These are phyloP conservation scores for Hibiscus tridactylites DNA, from an alignment of 345 rosid species.

Conservation along the genomic window DNA sequence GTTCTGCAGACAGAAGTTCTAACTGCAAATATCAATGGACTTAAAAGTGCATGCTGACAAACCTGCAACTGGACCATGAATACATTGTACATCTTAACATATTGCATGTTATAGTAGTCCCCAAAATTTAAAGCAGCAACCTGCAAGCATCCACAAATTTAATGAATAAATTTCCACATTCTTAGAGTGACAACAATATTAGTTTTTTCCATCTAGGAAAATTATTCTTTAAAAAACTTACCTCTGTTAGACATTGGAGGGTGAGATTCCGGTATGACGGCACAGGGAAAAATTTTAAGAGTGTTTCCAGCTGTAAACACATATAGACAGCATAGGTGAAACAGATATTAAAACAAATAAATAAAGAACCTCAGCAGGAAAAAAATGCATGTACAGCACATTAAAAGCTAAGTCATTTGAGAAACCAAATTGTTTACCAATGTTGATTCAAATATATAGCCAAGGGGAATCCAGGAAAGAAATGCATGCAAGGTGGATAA, in stretches of 20 bases:
- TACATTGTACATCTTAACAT: slow-evolving; percentile 67
- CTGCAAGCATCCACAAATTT: slow-evolving; percentile 31
- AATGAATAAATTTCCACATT: not conserved
- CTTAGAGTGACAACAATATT: not conserved
- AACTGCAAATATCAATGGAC: not conserved
- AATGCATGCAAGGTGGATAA: slow-evolving; percentile 95
- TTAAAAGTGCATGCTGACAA: slow-evolving; percentile 7
- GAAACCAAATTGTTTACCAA: slow-evolving; percentile 43
- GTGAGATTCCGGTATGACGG: slow-evolving; percentile 88
- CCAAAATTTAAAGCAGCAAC: slow-evolving; percentile 90
- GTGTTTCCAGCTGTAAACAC: slow-evolving; percentile 78
- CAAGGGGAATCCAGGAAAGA: slow-evolving; percentile 98
- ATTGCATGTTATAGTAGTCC: slow-evolving; percentile 72
- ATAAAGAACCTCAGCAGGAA: not conserved
- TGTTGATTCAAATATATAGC: slow-evolving; percentile 97
- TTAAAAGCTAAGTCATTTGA: not conserved
- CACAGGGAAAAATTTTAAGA: slow-evolving; percentile 71
- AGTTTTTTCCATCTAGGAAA: slow-evolving; percentile 1
- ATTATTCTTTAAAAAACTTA: slow-evolving; percentile 7
- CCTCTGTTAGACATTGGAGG: slow-evolving; percentile 96
- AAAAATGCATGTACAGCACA: not conserved
- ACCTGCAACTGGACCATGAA: slow-evolving; percentile 92
- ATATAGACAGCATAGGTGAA: slow-evolving; percentile 1
- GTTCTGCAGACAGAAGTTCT: not conserved
- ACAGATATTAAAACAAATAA: not conserved